A percentile compares a stretch with the other conserved stretches of the same genome.
phyloP scores from a whole-genome alignment of 2,329 filamentous ascomycete genomes.

The Graphilbum ipis-grandicollis region DNA sequence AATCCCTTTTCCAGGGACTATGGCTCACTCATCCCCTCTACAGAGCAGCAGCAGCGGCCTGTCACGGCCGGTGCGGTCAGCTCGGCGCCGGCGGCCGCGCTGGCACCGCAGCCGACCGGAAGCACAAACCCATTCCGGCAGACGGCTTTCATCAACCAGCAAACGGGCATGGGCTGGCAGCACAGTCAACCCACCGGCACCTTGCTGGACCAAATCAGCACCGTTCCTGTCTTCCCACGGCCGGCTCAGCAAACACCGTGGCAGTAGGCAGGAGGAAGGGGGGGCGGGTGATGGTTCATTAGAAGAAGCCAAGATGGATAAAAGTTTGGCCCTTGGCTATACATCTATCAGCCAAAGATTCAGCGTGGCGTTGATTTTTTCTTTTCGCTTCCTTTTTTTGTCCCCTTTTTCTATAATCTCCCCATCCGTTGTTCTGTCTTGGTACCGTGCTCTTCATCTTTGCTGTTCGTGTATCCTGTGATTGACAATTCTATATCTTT shows the following conservation, averaged over 20 bases:
- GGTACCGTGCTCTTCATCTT: too few species aligned
- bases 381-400: not conserved
- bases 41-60: conserved; percentile 21
- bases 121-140: conserved; percentile 93
- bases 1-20: conserved; percentile 41
- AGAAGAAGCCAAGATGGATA: conserved; percentile 2
- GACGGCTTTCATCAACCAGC: conserved; percentile 74
- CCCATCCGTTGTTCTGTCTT: too few species aligned
- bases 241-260: conserved; percentile 48
- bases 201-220: conserved; percentile 60
- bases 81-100: conserved; percentile 41
- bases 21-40: not conserved
- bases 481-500: too few species aligned
- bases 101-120: conserved; percentile 65
- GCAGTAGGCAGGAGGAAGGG: conserved; percentile 23
- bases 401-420: not conserved
- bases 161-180: conserved; percentile 81
- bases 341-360: not conserved
- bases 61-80: conserved; percentile 22
- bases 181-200: conserved; percentile 65
- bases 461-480: too few species aligned
- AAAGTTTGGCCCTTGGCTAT: too few species aligned
- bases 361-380: conserved; percentile 7
- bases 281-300: not conserved
- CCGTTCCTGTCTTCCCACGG: conserved; percentile 71